Percentiles rank a stretch among this genome's conserved stretches.
Evolutionary conservation across 2,329 filamentous ascomycete species (phyloP).

Genomic region (Exophiala alcalophila): DNA sequence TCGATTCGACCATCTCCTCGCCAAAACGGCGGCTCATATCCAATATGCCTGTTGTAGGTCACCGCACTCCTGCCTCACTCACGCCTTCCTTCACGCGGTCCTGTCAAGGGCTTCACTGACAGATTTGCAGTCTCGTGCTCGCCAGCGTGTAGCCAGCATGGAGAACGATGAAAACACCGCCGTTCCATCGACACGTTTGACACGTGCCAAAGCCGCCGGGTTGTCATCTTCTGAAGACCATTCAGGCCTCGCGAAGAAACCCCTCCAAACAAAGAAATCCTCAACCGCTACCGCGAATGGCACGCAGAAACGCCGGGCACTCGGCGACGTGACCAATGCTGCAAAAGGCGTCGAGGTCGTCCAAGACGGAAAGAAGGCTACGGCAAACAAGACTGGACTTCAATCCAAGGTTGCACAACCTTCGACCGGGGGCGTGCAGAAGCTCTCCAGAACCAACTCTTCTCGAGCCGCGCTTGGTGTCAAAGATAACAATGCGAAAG

Average conservation of each 20-base stretch:
- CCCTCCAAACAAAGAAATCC: slow-evolving; percentile 69
- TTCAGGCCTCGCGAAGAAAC: slow-evolving; percentile 62
- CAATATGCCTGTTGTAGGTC: slow-evolving; percentile 32
- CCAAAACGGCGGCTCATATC: slow-evolving; percentile 17
- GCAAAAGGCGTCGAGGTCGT: slow-evolving; percentile 64
- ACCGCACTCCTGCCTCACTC: not conserved
- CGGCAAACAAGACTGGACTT: slow-evolving; percentile 61
- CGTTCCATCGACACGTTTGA: slow-evolving; percentile 71
- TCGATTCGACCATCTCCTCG: slow-evolving; percentile 5
- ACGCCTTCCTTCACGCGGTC: slow-evolving; percentile 10
- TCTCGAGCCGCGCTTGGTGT: slow-evolving; percentile 61
- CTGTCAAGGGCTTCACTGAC: slow-evolving; percentile 42
- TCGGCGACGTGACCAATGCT: slow-evolving; percentile 95
- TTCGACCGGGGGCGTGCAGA: slow-evolving; percentile 72
- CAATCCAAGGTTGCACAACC: slow-evolving; percentile 75
- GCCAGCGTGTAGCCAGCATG: slow-evolving; percentile 74
- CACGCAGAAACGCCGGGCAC: slow-evolving; percentile 68
- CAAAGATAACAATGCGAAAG: slow-evolving; percentile 63
- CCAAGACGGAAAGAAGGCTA: slow-evolving; percentile 71
- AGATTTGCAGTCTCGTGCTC: slow-evolving; percentile 61
- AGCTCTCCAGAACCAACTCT: slow-evolving; percentile 59
- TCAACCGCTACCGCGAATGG: slow-evolving; percentile 49
- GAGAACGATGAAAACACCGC: slow-evolving; percentile 89
- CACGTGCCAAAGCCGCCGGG: slow-evolving; percentile 85
- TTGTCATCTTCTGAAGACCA: slow-evolving; percentile 50